Base-by-base conservation (phyloP, 768 basidiomycete species). In the Pleurotus platypus region DNA sequence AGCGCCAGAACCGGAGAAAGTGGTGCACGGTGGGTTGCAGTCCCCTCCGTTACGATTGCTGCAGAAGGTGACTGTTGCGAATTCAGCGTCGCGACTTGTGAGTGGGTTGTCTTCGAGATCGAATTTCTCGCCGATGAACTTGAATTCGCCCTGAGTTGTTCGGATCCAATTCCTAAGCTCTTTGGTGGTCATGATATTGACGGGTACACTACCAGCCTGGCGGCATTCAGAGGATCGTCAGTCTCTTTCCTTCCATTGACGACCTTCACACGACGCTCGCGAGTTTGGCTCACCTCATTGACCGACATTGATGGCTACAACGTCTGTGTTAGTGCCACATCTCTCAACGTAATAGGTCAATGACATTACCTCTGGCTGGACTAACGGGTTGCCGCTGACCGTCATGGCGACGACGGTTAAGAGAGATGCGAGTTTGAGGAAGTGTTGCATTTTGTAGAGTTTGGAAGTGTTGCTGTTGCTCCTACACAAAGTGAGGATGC, bases 101-200 rank as follows among this genome's bases (percentile, higher is more conserved):
- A 53, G 50, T 1, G 50, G 50, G 50, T 53, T 53, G 12, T 53
- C 50, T 9, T 20, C 39, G 7, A 53, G 38, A 24, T 18, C 16
- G 37, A 53, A 42, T 4, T 15, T 15, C 38, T 53, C 37, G 16
- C 50, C 50, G 38, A 53, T 53, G 37, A 53, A 53, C 37, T 18
- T 53, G 16, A 53, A 53, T 7, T 53, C 50, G 11, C 50, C 50
- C 37, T 53, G 20, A n/a, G 50, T 39, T 5, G 20, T 38, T 4
- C 37, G 50, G 20, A 53, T 53, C 50, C 50, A 53, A 22, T 53
- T 39, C n/a, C 39, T 15, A 1, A 53, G 8, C 22, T 53, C 50
- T 6, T 40, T 30, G 13, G 1, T 15, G 22, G 1, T 53, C 16
- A 53, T 53, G 50, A 53, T 22, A 30, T 38, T 16, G 38, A 38